phyloP scores from a whole-genome alignment of 225 moss, liverwort and hornwort species.

The Pseudoscleropodium purum region DNA sequence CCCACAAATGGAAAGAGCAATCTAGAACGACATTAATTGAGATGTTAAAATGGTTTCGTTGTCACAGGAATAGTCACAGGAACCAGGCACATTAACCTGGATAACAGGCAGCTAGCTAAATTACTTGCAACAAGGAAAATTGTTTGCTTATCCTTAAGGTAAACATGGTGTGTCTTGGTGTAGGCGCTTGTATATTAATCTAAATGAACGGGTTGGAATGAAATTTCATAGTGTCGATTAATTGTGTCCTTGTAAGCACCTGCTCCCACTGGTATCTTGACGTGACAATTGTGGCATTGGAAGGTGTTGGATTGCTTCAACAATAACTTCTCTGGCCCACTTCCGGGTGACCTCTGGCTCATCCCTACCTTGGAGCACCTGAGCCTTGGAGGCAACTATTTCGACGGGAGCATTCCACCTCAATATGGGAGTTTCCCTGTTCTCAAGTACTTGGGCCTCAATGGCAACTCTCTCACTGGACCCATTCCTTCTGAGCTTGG shows the following conservation, averaged over 20 bases:
- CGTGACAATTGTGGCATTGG: background rate
- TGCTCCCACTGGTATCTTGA: background rate
- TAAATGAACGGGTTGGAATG: background rate
- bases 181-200: background rate
- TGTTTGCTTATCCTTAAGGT: background rate
- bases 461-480: slow-evolving; percentile 66
- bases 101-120: background rate
- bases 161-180: background rate
- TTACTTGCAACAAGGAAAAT: background rate
- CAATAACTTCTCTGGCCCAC: slow-evolving; percentile 60
- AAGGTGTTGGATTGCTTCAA: slow-evolving; percentile 78
- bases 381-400: slow-evolving; percentile 70
- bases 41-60: background rate
- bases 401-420: slow-evolving; percentile 52
- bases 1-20: background rate
- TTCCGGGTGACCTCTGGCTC: slow-evolving; percentile 45
- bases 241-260: background rate
- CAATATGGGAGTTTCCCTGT: slow-evolving; percentile 59
- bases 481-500: slow-evolving; percentile 70
- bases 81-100: background rate
- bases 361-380: slow-evolving; percentile 54
- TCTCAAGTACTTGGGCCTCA: slow-evolving; percentile 58
- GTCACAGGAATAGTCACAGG: background rate
- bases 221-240: background rate
- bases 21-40: no score